These are phyloP conservation scores for Microbotryum violaceum DNA, from an alignment of 1,284 basidiomycete species.

Conservation along the genomic window DNA sequence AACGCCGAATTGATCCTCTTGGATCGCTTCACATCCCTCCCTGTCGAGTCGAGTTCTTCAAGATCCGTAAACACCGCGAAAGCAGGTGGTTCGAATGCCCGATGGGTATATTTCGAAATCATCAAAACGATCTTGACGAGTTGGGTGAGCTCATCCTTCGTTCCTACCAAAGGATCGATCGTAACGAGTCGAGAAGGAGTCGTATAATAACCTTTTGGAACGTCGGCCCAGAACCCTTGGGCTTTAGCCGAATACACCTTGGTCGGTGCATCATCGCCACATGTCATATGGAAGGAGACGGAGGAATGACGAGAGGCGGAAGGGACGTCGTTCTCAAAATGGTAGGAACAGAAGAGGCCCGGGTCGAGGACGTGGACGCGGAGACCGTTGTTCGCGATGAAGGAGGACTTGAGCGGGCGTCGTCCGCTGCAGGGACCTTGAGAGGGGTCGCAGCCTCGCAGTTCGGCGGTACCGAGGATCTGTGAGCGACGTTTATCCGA, in stretches of 20 bases:
- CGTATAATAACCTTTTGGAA: constrained; percentile 25
- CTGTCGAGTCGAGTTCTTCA: background rate
- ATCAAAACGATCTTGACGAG: constrained; percentile 12
- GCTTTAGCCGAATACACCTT: constrained; percentile 17
- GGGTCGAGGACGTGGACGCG: constrained; percentile 17
- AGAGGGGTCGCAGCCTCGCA: background rate
- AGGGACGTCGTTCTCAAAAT: constrained; percentile 13
- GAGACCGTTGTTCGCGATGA: constrained; percentile 11
- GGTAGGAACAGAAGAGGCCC: constrained; percentile 8
- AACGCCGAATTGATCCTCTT: constrained; percentile 10
- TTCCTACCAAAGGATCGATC: constrained; percentile 7
- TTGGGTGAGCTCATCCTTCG: background rate
- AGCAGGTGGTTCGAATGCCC: constrained; percentile 9
- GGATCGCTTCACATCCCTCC: background rate
- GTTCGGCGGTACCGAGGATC: constrained; percentile 17
- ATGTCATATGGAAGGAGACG: constrained; percentile 21
- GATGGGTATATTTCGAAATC: constrained; percentile 14
- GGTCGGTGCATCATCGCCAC: constrained; percentile 16
- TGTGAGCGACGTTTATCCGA: background rate
- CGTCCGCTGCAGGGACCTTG: background rate
- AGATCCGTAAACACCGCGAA: constrained; percentile 12
- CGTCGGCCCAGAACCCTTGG: constrained; percentile 32
- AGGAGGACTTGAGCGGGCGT: constrained; percentile 9
- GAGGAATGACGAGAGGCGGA: constrained; percentile 1
- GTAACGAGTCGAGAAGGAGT: constrained; percentile 18